A percentile compares a stretch with the other conserved stretches of the same genome.
These are phyloP conservation scores for Kondoa subrosea DNA, from an alignment of 768 basidiomycete genomes.

Conservation along the genomic window DNA sequence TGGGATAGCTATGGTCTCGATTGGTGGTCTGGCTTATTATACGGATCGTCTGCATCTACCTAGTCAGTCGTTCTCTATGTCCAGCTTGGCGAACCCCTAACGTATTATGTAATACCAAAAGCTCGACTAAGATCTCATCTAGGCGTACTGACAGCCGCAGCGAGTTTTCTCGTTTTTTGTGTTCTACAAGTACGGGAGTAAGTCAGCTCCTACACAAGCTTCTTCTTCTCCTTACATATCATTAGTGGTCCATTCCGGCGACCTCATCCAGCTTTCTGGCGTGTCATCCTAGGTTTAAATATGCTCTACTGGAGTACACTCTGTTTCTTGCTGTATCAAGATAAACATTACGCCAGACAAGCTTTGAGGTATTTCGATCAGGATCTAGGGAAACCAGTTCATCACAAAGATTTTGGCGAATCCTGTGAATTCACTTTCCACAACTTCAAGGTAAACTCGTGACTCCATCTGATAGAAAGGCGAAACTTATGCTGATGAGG, in stretches of 20 bases:
- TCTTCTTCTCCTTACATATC: conserved; percentile 44
- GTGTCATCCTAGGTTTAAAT: conserved; percentile 60
- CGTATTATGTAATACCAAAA: background rate
- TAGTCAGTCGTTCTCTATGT: background rate
- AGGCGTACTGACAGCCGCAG: background rate
- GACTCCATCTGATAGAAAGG: too few species aligned
- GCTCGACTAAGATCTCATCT: background rate
- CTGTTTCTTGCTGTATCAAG: conserved; percentile 49
- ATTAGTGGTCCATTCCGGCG: conserved; percentile 76
- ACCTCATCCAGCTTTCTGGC: conserved; percentile 46
- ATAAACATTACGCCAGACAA: conserved; percentile 39
- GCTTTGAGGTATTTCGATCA: conserved; percentile 49
- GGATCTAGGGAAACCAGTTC: conserved; percentile 48
- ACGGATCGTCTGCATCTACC: background rate
- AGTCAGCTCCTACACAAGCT: background rate
- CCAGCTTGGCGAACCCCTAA: background rate
- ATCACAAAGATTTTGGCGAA: conserved; percentile 74
- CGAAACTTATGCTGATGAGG: too few species aligned
- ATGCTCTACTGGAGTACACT: conserved; percentile 62
- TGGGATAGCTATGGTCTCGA: background rate
- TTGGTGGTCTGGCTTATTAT: background rate
- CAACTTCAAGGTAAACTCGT: background rate
- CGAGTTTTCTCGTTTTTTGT: conserved; percentile 2
- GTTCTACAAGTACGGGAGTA: background rate
- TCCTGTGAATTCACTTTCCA: conserved; percentile 46